phyloP scores from a whole-genome alignment of 768 basidiomycete species.

The Podaxis rugospora region DNA sequence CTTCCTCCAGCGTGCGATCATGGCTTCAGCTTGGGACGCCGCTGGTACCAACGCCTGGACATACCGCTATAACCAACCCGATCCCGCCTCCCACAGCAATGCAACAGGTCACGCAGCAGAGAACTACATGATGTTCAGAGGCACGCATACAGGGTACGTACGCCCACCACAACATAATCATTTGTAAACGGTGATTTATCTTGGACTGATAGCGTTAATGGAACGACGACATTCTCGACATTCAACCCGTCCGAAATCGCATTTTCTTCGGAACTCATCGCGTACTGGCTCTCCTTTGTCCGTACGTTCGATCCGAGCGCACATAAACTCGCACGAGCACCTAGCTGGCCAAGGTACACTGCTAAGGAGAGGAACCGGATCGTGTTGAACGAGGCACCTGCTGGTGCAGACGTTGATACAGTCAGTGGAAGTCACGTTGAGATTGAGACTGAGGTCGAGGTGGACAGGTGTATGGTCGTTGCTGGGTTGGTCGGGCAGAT shows the following conservation, averaged over 20 bases:
- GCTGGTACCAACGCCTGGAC: conserved; percentile 37
- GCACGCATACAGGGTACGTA: conserved; percentile 52
- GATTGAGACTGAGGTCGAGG: conserved; percentile 31
- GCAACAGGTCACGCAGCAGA: conserved; percentile 50
- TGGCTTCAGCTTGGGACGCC: conserved; percentile 37
- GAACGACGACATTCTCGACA: conserved; percentile 44
- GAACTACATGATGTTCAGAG: conserved; percentile 67
- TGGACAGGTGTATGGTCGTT: conserved; percentile 32
- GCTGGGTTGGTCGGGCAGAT: conserved; percentile 26
- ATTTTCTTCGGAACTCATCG: conserved; percentile 57
- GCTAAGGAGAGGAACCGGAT: conserved; percentile 30
- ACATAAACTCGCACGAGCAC: conserved; percentile 47
- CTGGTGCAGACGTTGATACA: conserved; percentile 20
- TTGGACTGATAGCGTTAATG: conserved; percentile 38
- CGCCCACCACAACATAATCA: neutral
- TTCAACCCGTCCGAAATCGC: conserved; percentile 41
- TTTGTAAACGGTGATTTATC: neutral
- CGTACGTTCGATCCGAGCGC: conserved; percentile 53
- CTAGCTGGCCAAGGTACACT: conserved; percentile 41
- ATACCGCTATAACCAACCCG: conserved; percentile 56
- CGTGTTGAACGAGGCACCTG: conserved; percentile 37
- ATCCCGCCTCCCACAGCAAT: conserved; percentile 34
- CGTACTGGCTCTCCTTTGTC: conserved; percentile 66
- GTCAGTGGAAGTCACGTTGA: conserved; percentile 40
- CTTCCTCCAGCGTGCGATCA: conserved; percentile 35